A percentile compares a stretch with the other conserved stretches of the same genome.
Conservation (phyloP, 2,329 filamentous ascomycete genomes). For the Dactylonectria macrodidyma region DNA sequence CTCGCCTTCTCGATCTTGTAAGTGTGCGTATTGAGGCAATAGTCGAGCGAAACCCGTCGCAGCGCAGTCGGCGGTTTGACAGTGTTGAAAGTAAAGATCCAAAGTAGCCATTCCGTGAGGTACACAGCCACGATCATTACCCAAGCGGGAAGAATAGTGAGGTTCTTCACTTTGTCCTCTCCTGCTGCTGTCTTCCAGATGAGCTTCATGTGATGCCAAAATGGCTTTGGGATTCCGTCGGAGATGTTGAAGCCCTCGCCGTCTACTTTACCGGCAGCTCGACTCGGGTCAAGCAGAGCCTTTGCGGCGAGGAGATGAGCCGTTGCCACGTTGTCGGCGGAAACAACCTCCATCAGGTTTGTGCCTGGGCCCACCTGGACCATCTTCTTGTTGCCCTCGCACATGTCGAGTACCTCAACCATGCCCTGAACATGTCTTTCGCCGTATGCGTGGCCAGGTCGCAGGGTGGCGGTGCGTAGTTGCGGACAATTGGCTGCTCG, state of each 20-base stretch:
- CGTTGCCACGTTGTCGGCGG: slow-evolving; percentile 45
- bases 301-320: slow-evolving; percentile 49
- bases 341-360: slow-evolving; percentile 49
- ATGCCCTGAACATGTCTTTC: slow-evolving; percentile 50
- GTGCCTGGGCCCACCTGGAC: slow-evolving; percentile 45
- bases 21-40: slow-evolving; percentile 38
- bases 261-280: slow-evolving; percentile 39
- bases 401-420: slow-evolving; percentile 50
- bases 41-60: slow-evolving; percentile 40
- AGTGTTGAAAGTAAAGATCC: slow-evolving; percentile 44
- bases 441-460: slow-evolving; percentile 53
- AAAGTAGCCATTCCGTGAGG: slow-evolving; percentile 40
- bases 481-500: slow-evolving; percentile 45
- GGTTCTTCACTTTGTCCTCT: slow-evolving; percentile 13
- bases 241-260: slow-evolving; percentile 56
- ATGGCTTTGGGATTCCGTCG: slow-evolving; percentile 50
- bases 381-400: slow-evolving; percentile 53
- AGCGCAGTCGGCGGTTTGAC: slow-evolving; percentile 43
- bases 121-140: slow-evolving; percentile 36
- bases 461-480: slow-evolving; percentile 47
- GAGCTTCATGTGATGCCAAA: slow-evolving; percentile 49
- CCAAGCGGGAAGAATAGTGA: slow-evolving; percentile 46
- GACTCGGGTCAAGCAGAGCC: slow-evolving; percentile 39
- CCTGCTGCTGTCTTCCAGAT: slow-evolving; percentile 45
- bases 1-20: slow-evolving; percentile 32